Evolutionary conservation across 805 yeast species (phyloP).

Genomic region (Starmerella floricola): DNA sequence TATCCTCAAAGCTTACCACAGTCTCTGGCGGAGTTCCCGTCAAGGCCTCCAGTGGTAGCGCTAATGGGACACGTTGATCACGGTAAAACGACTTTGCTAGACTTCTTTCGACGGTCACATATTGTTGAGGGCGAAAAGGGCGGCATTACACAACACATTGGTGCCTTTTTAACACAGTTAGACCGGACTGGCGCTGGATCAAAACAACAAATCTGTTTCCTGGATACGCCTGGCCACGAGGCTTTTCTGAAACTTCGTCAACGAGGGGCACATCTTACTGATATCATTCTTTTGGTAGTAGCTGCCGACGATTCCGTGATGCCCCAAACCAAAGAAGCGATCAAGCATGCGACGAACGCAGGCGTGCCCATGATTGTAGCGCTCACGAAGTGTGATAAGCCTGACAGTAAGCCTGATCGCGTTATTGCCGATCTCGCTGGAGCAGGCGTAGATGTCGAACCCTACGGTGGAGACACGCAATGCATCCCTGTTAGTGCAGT

Average conservation of each 20-base stretch:
- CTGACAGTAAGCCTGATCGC: constrained; percentile 58
- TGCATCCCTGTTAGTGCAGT: constrained; percentile 78
- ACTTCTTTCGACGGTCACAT: constrained; percentile 70
- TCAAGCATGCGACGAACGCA: constrained; percentile 76
- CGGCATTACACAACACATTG: constrained; percentile 95
- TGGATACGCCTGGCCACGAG: constrained; percentile 97
- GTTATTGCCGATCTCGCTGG: constrained; percentile 67
- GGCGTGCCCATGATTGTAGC: constrained; percentile 83
- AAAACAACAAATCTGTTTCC: constrained; percentile 65
- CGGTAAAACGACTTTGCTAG: constrained; percentile 91
- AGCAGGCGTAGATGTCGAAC: constrained; percentile 74
- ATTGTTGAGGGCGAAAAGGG: constrained; percentile 81
- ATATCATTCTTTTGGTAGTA: constrained; percentile 80
- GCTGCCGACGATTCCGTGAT: constrained; percentile 96
- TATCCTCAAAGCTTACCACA: constrained; percentile 40
- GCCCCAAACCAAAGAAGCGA: constrained; percentile 96
- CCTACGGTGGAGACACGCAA: constrained; percentile 91
- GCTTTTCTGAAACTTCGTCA: constrained; percentile 94
- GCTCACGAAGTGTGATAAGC: constrained; percentile 80
- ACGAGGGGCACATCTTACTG: constrained; percentile 90
- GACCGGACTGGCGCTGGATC: constrained; percentile 36
- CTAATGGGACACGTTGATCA: constrained; percentile 99
- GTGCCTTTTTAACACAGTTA: constrained; percentile 91
- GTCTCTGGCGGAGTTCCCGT: constrained; percentile 37
- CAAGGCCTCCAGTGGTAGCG: constrained; percentile 88